Conservation (phyloP, 176 grass and related monocot species). For the Oryza glumipatula region DNA sequence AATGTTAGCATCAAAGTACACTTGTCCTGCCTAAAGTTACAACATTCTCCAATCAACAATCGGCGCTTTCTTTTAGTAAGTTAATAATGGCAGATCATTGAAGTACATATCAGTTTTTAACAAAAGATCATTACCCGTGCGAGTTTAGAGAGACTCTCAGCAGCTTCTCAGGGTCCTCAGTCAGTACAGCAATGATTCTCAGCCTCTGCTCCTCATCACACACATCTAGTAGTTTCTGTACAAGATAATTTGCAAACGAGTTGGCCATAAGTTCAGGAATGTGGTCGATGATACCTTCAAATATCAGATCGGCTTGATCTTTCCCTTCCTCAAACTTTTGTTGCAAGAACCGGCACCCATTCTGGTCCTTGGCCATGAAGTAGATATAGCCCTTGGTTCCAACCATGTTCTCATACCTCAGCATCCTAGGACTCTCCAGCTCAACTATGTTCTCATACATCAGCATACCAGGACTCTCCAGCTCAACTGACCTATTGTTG, state of each 20-base stretch:
- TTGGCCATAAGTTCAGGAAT: conserved; percentile 69
- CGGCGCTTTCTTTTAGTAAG: background rate
- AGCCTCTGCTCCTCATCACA: conserved; percentile 78
- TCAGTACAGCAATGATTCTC: conserved; percentile 55
- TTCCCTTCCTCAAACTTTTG: conserved; percentile 75
- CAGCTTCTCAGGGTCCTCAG: conserved; percentile 54
- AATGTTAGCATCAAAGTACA: conserved; percentile 14
- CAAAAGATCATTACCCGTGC: conserved; percentile 69
- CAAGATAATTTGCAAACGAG: conserved; percentile 82
- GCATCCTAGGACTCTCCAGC: conserved; percentile 39
- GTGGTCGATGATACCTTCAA: conserved; percentile 73
- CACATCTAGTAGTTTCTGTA: conserved; percentile 79
- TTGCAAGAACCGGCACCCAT: conserved; percentile 72
- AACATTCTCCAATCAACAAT: conserved; percentile 34
- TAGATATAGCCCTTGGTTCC: conserved; percentile 64
- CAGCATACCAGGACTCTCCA: conserved; percentile 39
- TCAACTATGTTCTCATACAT: conserved; percentile 56
- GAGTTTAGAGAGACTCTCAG: conserved; percentile 67
- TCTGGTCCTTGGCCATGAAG: conserved; percentile 74
- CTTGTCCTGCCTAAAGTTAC: background rate
- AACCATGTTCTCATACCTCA: conserved; percentile 59
- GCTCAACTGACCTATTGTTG: conserved; percentile 29
- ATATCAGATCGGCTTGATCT: conserved; percentile 61
- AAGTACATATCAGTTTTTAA: conserved; percentile 17
- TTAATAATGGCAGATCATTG: conserved; percentile 11